Evolutionary conservation across 208 protist species (phyloP).

Genomic region (Trypanosoma conorhini): DNA sequence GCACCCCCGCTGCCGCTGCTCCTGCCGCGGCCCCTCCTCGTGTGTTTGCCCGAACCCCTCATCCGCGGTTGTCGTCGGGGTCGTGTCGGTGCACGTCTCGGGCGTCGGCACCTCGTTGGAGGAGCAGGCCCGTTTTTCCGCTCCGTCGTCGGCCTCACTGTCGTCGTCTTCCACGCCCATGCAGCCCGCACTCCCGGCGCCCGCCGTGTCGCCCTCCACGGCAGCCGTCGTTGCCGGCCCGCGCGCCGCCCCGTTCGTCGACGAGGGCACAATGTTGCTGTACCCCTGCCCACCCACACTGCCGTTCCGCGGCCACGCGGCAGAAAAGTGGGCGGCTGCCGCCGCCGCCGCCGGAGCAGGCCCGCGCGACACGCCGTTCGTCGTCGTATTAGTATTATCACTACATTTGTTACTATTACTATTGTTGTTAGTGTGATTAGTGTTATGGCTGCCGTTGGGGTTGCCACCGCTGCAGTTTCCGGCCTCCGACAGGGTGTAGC

Average conservation of each 20-base stretch:
- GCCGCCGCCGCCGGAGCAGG: background rate
- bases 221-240: background rate
- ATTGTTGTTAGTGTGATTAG: constrained; percentile 14
- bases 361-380: too few species aligned
- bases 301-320: background rate
- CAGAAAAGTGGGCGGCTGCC: background rate
- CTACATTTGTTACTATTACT: constrained; percentile 13
- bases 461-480: background rate
- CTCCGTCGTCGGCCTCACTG: constrained; percentile 4
- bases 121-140: background rate
- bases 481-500: background rate
- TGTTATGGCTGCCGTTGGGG: background rate
- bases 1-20: background rate
- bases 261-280: background rate
- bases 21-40: background rate
- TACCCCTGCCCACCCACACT: background rate
- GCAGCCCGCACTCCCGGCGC: background rate
- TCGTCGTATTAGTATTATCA: background rate
- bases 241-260: background rate
- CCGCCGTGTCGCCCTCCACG: background rate
- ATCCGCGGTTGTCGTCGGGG: background rate
- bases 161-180: background rate
- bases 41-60: background rate
- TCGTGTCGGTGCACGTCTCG: constrained; percentile 6
- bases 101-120: constrained; percentile 4